phyloP scores from a whole-genome alignment of 2,329 filamentous ascomycete genomes.

The Penicillium palitans region DNA sequence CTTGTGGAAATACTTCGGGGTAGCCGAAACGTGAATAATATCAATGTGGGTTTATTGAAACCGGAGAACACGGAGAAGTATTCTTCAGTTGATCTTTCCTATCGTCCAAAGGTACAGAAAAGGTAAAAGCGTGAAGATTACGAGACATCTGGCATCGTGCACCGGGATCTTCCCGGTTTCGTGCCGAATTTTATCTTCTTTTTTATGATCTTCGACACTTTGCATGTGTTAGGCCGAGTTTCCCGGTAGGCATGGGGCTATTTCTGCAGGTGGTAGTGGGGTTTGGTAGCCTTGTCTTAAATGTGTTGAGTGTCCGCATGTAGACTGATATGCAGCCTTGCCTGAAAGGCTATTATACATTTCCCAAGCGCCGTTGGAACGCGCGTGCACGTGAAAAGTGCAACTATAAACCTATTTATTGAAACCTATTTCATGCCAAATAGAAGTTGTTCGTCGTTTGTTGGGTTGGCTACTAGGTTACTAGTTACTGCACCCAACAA shows the following conservation, averaged over 20 bases:
- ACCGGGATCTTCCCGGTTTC: not conserved
- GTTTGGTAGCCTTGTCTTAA: conserved; percentile 1
- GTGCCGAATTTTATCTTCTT: not conserved
- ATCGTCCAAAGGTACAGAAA: not conserved
- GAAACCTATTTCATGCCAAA: not conserved
- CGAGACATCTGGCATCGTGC: not conserved
- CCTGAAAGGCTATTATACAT: not conserved
- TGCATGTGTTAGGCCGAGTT: not conserved
- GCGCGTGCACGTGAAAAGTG: not conserved
- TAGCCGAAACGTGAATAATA: conserved; percentile 2
- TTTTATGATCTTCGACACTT: not conserved
- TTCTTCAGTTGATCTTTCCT: not conserved
- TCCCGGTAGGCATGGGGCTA: not conserved
- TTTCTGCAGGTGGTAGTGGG: not conserved
- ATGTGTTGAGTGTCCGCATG: not conserved
- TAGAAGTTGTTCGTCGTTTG: not conserved
- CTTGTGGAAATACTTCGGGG: not conserved
- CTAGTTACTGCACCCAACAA: too few relatives aligned
- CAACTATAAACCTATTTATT: not conserved
- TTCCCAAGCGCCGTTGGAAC: not conserved
- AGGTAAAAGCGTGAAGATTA: conserved; percentile 1
- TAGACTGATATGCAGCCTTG: not conserved
- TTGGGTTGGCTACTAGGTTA: not conserved
- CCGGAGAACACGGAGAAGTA: conserved; percentile 7
- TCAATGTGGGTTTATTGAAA: not conserved